These are phyloP conservation scores for Penicillium arizonense DNA, from an alignment of 495 filamentous ascomycete species.

Conservation along the genomic window DNA sequence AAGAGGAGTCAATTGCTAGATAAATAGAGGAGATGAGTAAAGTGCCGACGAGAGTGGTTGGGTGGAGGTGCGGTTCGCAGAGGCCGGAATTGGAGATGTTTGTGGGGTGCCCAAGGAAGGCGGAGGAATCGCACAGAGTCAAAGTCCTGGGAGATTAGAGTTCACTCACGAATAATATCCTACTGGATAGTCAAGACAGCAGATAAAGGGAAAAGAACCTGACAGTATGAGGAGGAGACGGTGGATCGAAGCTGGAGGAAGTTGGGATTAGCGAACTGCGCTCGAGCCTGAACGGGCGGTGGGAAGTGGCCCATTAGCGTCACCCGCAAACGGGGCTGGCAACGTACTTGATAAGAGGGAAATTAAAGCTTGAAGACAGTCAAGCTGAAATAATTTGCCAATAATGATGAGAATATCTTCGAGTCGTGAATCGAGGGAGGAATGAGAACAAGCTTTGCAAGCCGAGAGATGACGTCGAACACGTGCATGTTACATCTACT, in stretches of 20 bases:
- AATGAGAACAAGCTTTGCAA: neutral
- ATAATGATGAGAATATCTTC: neutral
- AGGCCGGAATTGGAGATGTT: slow-evolving; percentile 29
- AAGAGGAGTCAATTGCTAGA: slow-evolving; percentile 9
- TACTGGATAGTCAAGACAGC: slow-evolving; percentile 4
- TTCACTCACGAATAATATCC: slow-evolving; percentile 21
- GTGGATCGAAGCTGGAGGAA: slow-evolving; percentile 4
- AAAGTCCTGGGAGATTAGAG: slow-evolving; percentile 8
- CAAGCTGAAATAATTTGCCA: neutral
- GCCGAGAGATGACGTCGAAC: slow-evolving; percentile 30
- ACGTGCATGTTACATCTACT: slow-evolving; percentile 14
- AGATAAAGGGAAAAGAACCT: neutral
- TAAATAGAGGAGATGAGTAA: slow-evolving; percentile 7
- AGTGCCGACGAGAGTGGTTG: slow-evolving; percentile 4
- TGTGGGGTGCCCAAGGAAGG: slow-evolving; percentile 26
- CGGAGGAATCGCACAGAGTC: slow-evolving; percentile 19
- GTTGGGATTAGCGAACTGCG: slow-evolving; percentile 21
- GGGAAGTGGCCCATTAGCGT: slow-evolving; percentile 17
- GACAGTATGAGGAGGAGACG: slow-evolving; percentile 8
- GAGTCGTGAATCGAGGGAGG: neutral
- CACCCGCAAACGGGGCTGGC: slow-evolving; percentile 5
- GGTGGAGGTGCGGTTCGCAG: slow-evolving; percentile 11
- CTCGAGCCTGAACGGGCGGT: slow-evolving; percentile 24
- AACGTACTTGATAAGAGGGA: neutral
- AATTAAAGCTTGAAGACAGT: neutral